Evolutionary conservation across 805 yeast genomes (phyloP).

Genomic region (Metschnikowia baotianmanensis): DNA sequence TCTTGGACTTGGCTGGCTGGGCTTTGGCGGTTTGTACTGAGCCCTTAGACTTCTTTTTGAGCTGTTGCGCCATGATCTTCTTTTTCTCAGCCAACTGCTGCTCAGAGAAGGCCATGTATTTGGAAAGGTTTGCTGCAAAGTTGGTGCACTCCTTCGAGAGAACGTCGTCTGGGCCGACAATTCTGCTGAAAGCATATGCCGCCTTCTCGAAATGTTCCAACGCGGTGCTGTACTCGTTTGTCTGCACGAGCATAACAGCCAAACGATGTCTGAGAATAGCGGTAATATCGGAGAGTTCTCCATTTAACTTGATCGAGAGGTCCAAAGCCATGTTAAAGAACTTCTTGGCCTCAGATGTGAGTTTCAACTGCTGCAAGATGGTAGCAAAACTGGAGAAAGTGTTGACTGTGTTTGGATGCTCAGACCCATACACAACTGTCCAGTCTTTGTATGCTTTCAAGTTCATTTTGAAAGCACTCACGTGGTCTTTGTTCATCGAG

Average conservation of each 20-base stretch:
- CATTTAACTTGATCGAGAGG: constrained; percentile 51
- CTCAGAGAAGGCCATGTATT: constrained; percentile 46
- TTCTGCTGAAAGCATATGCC: constrained; percentile 50
- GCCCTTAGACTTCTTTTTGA: constrained; percentile 21
- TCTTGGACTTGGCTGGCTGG: constrained; percentile 21
- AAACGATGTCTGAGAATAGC: constrained; percentile 67
- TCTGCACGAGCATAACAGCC: constrained; percentile 49
- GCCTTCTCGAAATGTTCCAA: constrained; percentile 55
- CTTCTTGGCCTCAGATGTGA: constrained; percentile 46
- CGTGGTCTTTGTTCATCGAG: constrained; percentile 52
- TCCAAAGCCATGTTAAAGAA: constrained; percentile 55
- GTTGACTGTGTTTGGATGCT: constrained; percentile 69
- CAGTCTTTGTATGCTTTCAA: constrained; percentile 59
- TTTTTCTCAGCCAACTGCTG: constrained; percentile 34
- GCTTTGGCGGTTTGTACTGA: constrained; percentile 16
- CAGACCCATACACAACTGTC: constrained; percentile 53
- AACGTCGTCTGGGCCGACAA: constrained; percentile 66
- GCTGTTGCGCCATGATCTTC: constrained; percentile 20
- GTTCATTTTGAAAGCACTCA: constrained; percentile 62
- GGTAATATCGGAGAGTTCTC: constrained; percentile 56
- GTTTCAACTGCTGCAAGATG: constrained; percentile 53
- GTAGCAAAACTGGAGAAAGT: constrained; percentile 61
- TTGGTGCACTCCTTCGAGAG: constrained; percentile 65
- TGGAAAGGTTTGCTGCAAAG: constrained; percentile 58
- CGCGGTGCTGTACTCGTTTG: constrained; percentile 54